A percentile compares a stretch with the other conserved stretches of the same genome.
Evolutionary conservation across 495 filamentous ascomycete genomes (phyloP).

Genomic region (Aspergillus leporis): DNA sequence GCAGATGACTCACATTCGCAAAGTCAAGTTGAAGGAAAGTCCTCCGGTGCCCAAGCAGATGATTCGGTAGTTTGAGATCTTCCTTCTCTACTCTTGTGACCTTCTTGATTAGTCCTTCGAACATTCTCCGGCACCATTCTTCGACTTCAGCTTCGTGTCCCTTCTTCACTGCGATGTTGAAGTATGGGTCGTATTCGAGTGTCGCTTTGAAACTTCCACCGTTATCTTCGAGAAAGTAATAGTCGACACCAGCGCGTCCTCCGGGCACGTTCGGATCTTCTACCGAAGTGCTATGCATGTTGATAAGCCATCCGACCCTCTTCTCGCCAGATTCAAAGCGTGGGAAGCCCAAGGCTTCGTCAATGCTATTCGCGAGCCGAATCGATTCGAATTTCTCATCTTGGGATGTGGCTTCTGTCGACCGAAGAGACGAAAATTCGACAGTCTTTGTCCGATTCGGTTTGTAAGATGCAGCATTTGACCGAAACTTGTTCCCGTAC

Average conservation of each 20-base stretch:
- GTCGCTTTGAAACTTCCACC: slow-evolving; percentile 95
- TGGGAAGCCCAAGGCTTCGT: slow-evolving; percentile 90
- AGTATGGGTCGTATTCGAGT: slow-evolving; percentile 94
- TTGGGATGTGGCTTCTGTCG: slow-evolving; percentile 79
- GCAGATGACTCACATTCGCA: slow-evolving; percentile 79
- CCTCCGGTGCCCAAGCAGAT: slow-evolving; percentile 85
- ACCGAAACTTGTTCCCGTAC: slow-evolving; percentile 56
- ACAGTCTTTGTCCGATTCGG: slow-evolving; percentile 69
- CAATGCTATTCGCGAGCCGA: slow-evolving; percentile 82
- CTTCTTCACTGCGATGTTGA: slow-evolving; percentile 85
- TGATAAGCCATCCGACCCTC: slow-evolving; percentile 89
- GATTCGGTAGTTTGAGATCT: slow-evolving; percentile 94
- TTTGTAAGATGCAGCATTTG: slow-evolving; percentile 49
- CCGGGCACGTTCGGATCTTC: slow-evolving; percentile 80
- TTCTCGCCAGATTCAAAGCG: slow-evolving; percentile 88
- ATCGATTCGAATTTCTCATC: slow-evolving; percentile 85
- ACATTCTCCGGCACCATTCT: slow-evolving; percentile 86
- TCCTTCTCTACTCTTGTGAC: slow-evolving; percentile 83
- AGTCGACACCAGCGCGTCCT: slow-evolving; percentile 89
- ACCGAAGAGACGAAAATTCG: slow-evolving; percentile 69
- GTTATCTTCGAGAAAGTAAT: slow-evolving; percentile 94
- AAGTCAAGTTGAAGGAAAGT: slow-evolving; percentile 85
- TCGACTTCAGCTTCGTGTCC: slow-evolving; percentile 90
- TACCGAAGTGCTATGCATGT: slow-evolving; percentile 86
- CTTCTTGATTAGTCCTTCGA: slow-evolving; percentile 81